Base-by-base conservation (phyloP, 2,329 filamentous ascomycete species). In the Monosporascus sp. region DNA sequence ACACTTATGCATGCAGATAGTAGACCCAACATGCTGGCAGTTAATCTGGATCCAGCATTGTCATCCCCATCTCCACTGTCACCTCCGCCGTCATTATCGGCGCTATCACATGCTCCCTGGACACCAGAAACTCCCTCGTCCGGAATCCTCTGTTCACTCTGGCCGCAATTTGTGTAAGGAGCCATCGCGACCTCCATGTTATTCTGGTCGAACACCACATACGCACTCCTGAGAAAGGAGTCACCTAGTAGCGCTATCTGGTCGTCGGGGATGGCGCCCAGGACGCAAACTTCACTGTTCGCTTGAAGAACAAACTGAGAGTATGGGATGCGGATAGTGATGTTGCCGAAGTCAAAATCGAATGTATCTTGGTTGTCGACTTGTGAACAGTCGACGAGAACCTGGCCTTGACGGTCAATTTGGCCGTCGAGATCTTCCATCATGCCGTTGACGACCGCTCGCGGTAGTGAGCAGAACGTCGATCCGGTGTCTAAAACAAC, bases 391-490 rank as follows among this genome's bases (percentile, higher is more conserved):
- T 77, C 75, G 15, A 85, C 74, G 20, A 79, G 67, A 48, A 75
- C 73, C 8, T 72, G 75, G 3, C 71, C 61, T 27, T 68, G 60
- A 1, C 64, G 41, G 39, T 76, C 71, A n/a, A 17, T 15, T 25
- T 27, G n/a, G n/a, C 22, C 22, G 14, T 6, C 22, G 17, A 46
- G 43, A 8, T 27, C 43, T 15, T 25, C 14, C 22, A n/a, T 46
- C 22, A 46, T 46, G 14, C 22, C 22, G 14, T 18, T 24, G 22
- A 46, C 14, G 45, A 74, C 75, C 27, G 72, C 63, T 54, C 80
- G 71, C 3, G 87, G 87, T 2, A 90, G 76, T 56, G 85, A 82
- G 66, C 81, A 86, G 52, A 88, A 72, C 43, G 82, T 87, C 56
- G 58, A 61, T 22, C 60, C 59, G 3, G 60, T 59, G 38, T 63